Base-by-base conservation (phyloP, 2,329 filamentous ascomycete genomes). In the Cladophialophora yegresii region DNA sequence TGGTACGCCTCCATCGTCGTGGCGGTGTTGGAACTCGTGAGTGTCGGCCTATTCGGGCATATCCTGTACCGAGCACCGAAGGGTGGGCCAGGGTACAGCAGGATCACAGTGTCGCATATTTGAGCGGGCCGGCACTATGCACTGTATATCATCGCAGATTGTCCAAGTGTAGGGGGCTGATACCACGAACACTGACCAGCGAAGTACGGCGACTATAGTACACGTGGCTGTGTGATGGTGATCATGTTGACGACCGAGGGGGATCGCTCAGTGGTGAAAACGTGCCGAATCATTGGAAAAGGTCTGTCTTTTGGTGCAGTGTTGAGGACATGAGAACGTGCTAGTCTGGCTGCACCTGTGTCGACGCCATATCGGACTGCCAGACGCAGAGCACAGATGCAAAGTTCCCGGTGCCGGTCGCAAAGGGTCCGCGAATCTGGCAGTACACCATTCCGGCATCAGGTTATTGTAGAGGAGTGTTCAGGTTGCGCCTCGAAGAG, bases 401-500 rank as follows among this genome's bases (percentile, higher is more conserved):
- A 40, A 12, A 40, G 36, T 0, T 5, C 16, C 13, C 4, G 1
- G 36, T 16, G 16, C 12, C 36, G 13, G n/a, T 43, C 7, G 36
- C 16, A 43, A 20, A 43, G 16, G 36, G n/a, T 7, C 16, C 6
- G 13, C 8, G 36, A n/a, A 43, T n/a, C 36, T 20, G 16, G 36
- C 36, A 43, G 16, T 43, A 20, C 16, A 43, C 10, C 0, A 43
- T 6, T 2, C 36, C 36, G 13, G 16, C 16, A 43, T 23, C 13
- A 16, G 22, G 47, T 10, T 22, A 12, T 23, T 4, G 13, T 5
- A 50, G 47, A 22, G 23, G 10, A 30, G 13, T 12, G 1, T 5
- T 78, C 71, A 77, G 62, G 77, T 77, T 26, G 79, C 77, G 65
- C 89, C 89, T 69, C 90, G 86, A 70, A 95, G 75, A 1, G 92